Evolutionary conservation across 768 basidiomycete genomes (phyloP).

Genomic region (Leucosporidium yakuticum): DNA sequence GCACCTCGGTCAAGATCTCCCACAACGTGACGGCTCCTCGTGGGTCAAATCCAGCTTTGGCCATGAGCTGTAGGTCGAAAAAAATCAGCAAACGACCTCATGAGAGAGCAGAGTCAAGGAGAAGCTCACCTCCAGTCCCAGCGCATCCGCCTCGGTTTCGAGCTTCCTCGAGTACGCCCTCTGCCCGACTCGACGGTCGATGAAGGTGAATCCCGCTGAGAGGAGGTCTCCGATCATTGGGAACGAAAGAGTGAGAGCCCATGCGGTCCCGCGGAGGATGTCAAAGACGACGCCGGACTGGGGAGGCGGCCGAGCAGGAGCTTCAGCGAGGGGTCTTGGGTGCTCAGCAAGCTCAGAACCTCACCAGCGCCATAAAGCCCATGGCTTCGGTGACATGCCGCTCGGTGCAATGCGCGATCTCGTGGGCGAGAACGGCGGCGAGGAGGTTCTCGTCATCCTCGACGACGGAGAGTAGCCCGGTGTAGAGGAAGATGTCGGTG

Average conservation of each 20-base stretch:
- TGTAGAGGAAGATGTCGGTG: slow-evolving; percentile 49
- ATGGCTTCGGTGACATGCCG: slow-evolving; percentile 50
- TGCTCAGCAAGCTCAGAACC: not conserved
- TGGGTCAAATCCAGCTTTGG: slow-evolving; percentile 49
- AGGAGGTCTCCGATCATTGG: slow-evolving; percentile 48
- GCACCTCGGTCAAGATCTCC: slow-evolving; percentile 47
- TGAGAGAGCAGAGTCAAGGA: not conserved
- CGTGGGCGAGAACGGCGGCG: slow-evolving; percentile 48
- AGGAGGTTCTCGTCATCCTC: slow-evolving; percentile 48
- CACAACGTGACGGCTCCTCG: slow-evolving; percentile 46
- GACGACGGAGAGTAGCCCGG: slow-evolving; percentile 46
- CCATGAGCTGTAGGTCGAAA: slow-evolving; percentile 44
- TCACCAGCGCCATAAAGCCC: slow-evolving; percentile 36
- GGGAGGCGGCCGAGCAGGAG: slow-evolving; percentile 37
- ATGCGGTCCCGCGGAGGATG: slow-evolving; percentile 46
- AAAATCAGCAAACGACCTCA: not conserved
- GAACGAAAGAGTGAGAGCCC: slow-evolving; percentile 48
- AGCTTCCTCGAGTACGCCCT: slow-evolving; percentile 48
- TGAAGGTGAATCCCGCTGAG: slow-evolving; percentile 45
- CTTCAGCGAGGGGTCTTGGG: not conserved
- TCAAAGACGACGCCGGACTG: slow-evolving; percentile 49
- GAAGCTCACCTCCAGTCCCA: slow-evolving; percentile 45
- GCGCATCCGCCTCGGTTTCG: slow-evolving; percentile 48
- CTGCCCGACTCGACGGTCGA: slow-evolving; percentile 46
- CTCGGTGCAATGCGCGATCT: slow-evolving; percentile 41